Evolutionary conservation across 495 filamentous ascomycete species (phyloP).

Genomic region (Trichoderma orchidacearum): DNA sequence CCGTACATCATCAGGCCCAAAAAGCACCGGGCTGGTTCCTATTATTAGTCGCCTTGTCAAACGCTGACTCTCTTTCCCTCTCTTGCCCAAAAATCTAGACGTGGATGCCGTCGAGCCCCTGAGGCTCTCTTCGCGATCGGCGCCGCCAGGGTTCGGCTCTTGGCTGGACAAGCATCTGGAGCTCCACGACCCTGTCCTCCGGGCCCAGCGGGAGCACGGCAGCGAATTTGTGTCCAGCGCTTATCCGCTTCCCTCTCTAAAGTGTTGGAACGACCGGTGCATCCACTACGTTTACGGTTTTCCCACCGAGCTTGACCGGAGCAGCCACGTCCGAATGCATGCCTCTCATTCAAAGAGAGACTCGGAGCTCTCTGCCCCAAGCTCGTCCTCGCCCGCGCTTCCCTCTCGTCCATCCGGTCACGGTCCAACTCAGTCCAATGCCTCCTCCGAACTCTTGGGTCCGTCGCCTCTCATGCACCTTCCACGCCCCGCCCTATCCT

Average conservation of each 20-base stretch:
- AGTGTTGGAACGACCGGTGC: constrained; percentile 36
- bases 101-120: constrained; percentile 26
- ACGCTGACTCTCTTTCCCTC: constrained; percentile 5
- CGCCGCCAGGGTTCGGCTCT: constrained; percentile 25
- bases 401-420: constrained; percentile 12
- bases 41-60: constrained; percentile 2
- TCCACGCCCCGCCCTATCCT: constrained; percentile 22
- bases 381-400: constrained; percentile 21
- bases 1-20: neutral
- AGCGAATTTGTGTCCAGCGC: constrained; percentile 21
- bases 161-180: constrained; percentile 33
- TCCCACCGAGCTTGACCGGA: constrained; percentile 26
- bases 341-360: constrained; percentile 22
- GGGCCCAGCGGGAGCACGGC: constrained; percentile 24
- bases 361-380: constrained; percentile 26
- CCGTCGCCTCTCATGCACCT: constrained; percentile 9
- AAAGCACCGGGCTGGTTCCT: neutral
- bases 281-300: constrained; percentile 39
- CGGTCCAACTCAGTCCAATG: neutral
- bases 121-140: constrained; percentile 21
- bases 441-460: neutral
- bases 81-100: constrained; percentile 15
- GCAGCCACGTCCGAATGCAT: constrained; percentile 32
- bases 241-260: constrained; percentile 27
- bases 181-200: constrained; percentile 29